Evolutionary conservation across 1,139 yeast species (phyloP), one percentile per base, ranked within the genome.

Genomic region (Zygoascus meyerae): DNA sequence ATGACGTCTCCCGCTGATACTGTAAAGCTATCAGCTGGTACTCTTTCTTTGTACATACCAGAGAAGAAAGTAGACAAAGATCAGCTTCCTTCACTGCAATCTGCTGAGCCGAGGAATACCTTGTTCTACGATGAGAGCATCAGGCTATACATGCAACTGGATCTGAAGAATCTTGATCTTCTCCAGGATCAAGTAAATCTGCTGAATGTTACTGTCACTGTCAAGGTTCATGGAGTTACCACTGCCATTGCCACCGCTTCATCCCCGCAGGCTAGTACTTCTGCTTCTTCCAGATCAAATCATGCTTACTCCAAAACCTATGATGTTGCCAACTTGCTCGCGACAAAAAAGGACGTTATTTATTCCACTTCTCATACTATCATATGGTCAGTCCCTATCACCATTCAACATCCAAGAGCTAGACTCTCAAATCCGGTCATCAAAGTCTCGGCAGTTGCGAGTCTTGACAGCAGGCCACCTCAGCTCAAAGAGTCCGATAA

Each of bases 391-490:
- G 40, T 58, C 2, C 41, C 48, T 8, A 48, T 59, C 2, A 57
- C 58, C 8, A 51, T 61, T 6, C 56, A 55, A 14, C 64, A 61
- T 42, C 64, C 64, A 1, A 48, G 64, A 16, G 55, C 57, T 17
- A 48, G 65, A 21, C 53, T 61, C 28, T 45, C 48, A 11, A 51
- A 48, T 28, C 63, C 65, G 5, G 46, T 48, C 11, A 48, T 56
- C 5, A 48, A 50, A 7, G 41, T 56, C n/a, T 55, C 55, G 18
- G 55, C 55, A 11, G 51, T 49, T 11, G 53, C 49, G 7, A 50
- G 48, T 21, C 18, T 54, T 11, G 47, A 35, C 12, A 29, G 18
- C n/a, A 9, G n/a, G n/a, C 26, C 18, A 16, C 37, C 18, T 7
- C 15, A 34, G 37, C 15, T 10, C 17, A 21, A 21, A 21, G 29